These are phyloP conservation scores for Macrophomina tecta DNA, from an alignment of 2,329 filamentous ascomycete species.

Conservation along the genomic window DNA sequence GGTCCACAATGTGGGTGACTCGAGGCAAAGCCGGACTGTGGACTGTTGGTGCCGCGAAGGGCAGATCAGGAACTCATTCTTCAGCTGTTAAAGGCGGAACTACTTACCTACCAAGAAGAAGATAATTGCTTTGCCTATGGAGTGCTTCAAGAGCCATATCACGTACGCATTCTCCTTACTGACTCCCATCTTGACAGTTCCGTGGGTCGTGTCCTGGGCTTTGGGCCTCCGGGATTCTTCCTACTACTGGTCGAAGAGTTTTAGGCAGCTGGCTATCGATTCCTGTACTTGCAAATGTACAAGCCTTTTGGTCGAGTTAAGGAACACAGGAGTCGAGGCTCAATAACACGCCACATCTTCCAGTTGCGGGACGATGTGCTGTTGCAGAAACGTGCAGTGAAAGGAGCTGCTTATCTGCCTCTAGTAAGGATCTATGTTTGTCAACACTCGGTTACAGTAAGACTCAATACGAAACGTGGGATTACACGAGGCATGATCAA, in stretches of 20 bases:
- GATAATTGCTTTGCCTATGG: neutral
- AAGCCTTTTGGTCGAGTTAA: neutral
- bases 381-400: neutral
- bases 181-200: neutral
- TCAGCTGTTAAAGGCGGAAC: neutral
- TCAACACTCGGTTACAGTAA: neutral
- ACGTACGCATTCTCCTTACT: neutral
- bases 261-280: no score
- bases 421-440: neutral
- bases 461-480: neutral
- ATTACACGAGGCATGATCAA: neutral
- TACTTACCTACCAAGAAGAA: neutral
- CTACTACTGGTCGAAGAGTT: no score
- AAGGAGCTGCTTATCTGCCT: no score
- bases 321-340: neutral
- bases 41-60: neutral
- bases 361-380: neutral
- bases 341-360: neutral
- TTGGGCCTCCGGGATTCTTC: no score
- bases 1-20: neutral
- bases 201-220: no score
- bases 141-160: neutral
- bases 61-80: neutral
- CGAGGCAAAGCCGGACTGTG: neutral
- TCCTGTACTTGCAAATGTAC: no score